A percentile compares a stretch with the other conserved stretches of the same genome.
Evolutionary conservation across 768 basidiomycete genomes (phyloP).

Genomic region (Tricholoma saponaceum): DNA sequence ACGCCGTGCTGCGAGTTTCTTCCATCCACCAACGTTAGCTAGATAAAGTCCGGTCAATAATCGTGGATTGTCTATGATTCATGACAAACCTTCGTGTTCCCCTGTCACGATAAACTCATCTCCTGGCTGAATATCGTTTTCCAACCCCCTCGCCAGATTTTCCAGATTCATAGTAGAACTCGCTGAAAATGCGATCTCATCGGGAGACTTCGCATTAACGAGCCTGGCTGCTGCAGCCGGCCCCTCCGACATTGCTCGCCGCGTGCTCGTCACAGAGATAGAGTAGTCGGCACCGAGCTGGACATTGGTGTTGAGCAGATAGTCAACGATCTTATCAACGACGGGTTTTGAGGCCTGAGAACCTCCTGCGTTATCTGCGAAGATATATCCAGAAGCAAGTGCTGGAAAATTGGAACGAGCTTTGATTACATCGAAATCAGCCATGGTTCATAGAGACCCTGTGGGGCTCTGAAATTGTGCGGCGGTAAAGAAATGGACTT

Average conservation of each 20-base stretch:
- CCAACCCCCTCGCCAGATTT: slow-evolving; percentile 63
- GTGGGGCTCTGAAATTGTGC: not conserved
- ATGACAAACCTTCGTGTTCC: slow-evolving; percentile 67
- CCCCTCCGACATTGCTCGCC: slow-evolving; percentile 44
- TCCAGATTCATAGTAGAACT: slow-evolving; percentile 68
- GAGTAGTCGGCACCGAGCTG: slow-evolving; percentile 73
- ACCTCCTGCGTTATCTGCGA: slow-evolving; percentile 75
- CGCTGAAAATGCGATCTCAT: slow-evolving; percentile 64
- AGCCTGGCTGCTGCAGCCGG: slow-evolving; percentile 50
- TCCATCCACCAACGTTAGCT: slow-evolving; percentile 80
- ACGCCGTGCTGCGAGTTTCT: slow-evolving; percentile 58
- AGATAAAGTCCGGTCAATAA: not conserved
- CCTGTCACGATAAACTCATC: slow-evolving; percentile 79
- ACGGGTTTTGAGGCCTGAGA: slow-evolving; percentile 56
- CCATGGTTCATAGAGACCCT: slow-evolving; percentile 9
- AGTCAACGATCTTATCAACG: slow-evolving; percentile 60
- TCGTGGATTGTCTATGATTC: not conserved
- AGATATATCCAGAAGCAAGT: slow-evolving; percentile 55
- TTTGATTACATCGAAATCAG: slow-evolving; percentile 40
- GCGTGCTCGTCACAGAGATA: slow-evolving; percentile 47
- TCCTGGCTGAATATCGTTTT: slow-evolving; percentile 45
- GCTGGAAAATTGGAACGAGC: slow-evolving; percentile 63
- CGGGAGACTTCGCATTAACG: slow-evolving; percentile 57
- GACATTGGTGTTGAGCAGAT: slow-evolving; percentile 67
- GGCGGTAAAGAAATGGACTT: not conserved